Percentiles rank a stretch among this genome's conserved stretches.
Evolutionary conservation across 148 eudicot genomes (phyloP).

Genomic region (Persicaria maculosa): DNA sequence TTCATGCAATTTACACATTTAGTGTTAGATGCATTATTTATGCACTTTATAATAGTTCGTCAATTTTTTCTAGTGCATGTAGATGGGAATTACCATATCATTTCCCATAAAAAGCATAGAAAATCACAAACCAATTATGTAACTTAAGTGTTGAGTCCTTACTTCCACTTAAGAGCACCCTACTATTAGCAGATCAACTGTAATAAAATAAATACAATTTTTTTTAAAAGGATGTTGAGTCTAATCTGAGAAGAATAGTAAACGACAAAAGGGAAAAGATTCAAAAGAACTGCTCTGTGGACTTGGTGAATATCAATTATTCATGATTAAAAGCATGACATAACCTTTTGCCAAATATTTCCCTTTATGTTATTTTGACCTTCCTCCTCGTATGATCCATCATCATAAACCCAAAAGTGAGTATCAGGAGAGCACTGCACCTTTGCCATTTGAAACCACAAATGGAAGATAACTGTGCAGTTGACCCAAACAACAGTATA

Average conservation of each 20-base stretch:
- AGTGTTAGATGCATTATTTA: no score
- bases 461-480: constrained; percentile 7
- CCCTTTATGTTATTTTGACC: constrained; percentile 97
- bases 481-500: neutral
- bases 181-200: no score
- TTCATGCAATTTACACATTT: no score
- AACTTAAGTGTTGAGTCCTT: no score
- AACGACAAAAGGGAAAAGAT: neutral
- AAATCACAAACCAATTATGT: no score
- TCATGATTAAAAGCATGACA: constrained; percentile 10
- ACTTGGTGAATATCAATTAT: neutral
- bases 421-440: constrained; percentile 98
- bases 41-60: no score
- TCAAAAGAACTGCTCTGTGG: neutral
- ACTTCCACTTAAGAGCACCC: no score
- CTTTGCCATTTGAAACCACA: constrained; percentile 64
- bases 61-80: no score
- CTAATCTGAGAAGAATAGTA: neutral
- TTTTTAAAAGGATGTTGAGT: no score
- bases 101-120: no score
- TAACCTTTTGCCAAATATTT: constrained; percentile 91
- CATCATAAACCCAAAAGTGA: constrained; percentile 99
- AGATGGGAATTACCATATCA: no score
- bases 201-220: no score
- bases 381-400: constrained; percentile 98